Evolutionary conservation across 176 grass and related monocot species (phyloP), one percentile per base, ranked within the genome.

Genomic region (Tillandsia leiboldiana): DNA sequence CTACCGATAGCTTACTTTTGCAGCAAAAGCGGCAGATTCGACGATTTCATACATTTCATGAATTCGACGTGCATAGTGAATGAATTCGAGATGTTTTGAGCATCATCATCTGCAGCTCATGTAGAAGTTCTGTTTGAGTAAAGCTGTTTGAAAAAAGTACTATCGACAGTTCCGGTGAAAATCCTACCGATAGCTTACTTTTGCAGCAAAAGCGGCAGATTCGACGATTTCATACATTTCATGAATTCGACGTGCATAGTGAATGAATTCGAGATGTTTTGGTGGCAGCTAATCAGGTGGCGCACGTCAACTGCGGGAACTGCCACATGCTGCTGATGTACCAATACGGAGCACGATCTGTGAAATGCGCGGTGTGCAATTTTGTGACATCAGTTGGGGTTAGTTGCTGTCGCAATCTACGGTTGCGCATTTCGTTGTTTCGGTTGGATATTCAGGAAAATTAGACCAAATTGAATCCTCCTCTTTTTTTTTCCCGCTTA

Each of bases 281-380:
- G 53, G 49, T 73, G 3, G 28, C 89, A 94, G 95, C 87, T 42
- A 99, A 99, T 76, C 95, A 94, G 68, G 90, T 99, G 48, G 95
- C 95, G 8, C 90, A 94, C 83, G 87, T 93, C 52, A 88, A 76
- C 67, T 94, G 89, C 48, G 95, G 90, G 51, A 99, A 88, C 54
- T 99, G 94, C 12, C 90, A 73, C n/a, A 93, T 99, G 90, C 75
- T 99, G 72, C 84, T 99, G n/a, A 99, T 93, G 94, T 99, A 93
- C 75, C 94, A 99, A 82, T 93, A 99, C 56, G 90, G 89, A 61
- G 94, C 94, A 53, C 70, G 94, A 79, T 99, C 94, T 14, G 94
- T 99, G 49, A 90, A 99, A 78, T 99, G 94, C 10, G 84, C 90
- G 48, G 84, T 99, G 61, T 99, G 94, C 78, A 90, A 82, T 75